Base-by-base conservation (phyloP, 768 basidiomycete species). In the Tephrocybe sp. region DNA sequence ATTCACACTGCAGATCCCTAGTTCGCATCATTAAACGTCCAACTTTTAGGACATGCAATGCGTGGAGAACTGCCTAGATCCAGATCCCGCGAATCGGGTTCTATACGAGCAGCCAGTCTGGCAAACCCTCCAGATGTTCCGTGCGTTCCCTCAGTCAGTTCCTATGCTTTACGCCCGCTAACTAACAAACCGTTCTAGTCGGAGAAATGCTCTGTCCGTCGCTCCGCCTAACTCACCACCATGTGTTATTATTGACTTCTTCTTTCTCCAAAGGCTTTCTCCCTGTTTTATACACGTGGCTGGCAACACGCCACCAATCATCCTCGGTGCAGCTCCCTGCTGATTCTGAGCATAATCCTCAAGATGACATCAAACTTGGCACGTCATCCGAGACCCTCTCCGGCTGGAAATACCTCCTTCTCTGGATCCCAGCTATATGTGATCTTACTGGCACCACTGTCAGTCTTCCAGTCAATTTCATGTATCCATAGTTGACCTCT, bases 71-170 rank as follows among this genome's bases (percentile, higher is more conserved):
- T 98, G 96, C 66, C 65, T 67, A 41, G 78, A 85, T 56, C 79
- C 79, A 33, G 73, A 90, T 67, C 79, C 84, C 2, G 54, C 62
- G 3, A 72, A 73, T 32, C 83, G 79, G 48, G 76, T 93, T 43
- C 78, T 91, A 26, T 98, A 89, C 66, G 94, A 98, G 63, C 96
- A 98, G 66, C 94, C 93, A 4, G 92, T 96, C 20, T 89, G 92
- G 89, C 91, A 93, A 68, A 91, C 84, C 12, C 77, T 92, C 35
- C 89, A 91, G 68, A 93, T 92, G 89, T 92, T 91, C 69, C 75
- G 88, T 90, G 63, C 68, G 87, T 79, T 56, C 44, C 48, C 43
- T 39, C 49, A 43, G n/a, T 42, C 49, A 62, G 44, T 52, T 41
- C 49, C 41, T 59, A 42, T 53, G 51, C 62, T 26, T 26, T 51